phyloP scores from a whole-genome alignment of 2,329 filamentous ascomycete genomes.

The Pseudophaeomoniella oleicola region DNA sequence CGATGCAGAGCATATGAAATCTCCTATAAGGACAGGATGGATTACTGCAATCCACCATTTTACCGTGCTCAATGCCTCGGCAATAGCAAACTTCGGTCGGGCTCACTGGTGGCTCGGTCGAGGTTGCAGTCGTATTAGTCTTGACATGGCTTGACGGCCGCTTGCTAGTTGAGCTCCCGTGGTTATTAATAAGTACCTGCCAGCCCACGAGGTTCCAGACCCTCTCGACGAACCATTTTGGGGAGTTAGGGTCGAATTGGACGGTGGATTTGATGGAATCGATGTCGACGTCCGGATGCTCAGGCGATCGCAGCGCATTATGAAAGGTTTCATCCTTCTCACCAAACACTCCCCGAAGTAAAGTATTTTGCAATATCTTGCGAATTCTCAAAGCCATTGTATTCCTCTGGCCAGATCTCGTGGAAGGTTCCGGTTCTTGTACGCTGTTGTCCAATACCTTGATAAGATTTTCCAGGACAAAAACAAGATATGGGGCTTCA shows the following conservation, averaged over 20 bases:
- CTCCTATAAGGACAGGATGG: not conserved
- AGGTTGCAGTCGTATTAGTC: too few relatives aligned
- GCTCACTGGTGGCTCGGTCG: too few relatives aligned
- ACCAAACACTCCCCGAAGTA: constrained; percentile 27
- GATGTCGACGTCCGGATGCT: too few relatives aligned
- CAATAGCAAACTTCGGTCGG: too few relatives aligned
- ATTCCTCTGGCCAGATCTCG: too few relatives aligned
- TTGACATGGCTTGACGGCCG: not conserved
- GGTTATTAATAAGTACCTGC: constrained; percentile 29
- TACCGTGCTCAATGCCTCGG: not conserved
- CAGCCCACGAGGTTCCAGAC: constrained; percentile 45
- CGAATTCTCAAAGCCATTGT: constrained; percentile 10
- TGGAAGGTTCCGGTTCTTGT: too few relatives aligned
- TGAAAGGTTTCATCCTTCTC: constrained; percentile 17
- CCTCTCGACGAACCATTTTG: constrained; percentile 41
- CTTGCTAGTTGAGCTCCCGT: not conserved
- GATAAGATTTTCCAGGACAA: constrained; percentile 17
- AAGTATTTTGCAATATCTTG: constrained; percentile 20
- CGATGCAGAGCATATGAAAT: not conserved
- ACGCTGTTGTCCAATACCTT: too few relatives aligned
- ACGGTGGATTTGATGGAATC: constrained; percentile 2
- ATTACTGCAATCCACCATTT: not conserved
- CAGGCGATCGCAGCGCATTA: constrained; percentile 14
- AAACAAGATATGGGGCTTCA: constrained; percentile 22
- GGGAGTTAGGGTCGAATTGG: constrained; percentile 16